Percentiles rank a stretch among this genome's conserved stretches.
Conservation (phyloP, 208 protist species). For the Leptomonas pyrrhocoris region DNA sequence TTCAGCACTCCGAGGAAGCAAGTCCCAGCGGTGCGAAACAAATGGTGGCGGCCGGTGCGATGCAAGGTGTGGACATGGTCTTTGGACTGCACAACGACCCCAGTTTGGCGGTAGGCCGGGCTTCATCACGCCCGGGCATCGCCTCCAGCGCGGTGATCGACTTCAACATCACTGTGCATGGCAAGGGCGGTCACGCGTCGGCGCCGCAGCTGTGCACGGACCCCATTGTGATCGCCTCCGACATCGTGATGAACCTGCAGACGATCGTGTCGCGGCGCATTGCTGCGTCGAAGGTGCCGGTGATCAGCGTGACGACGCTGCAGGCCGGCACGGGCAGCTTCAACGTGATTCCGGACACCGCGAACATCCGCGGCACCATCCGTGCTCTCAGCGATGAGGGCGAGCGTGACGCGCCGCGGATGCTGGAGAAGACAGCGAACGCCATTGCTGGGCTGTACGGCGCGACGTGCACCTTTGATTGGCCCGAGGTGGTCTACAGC, state of each 20-base stretch:
- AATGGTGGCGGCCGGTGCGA: constrained; percentile 48
- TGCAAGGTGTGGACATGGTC: constrained; percentile 58
- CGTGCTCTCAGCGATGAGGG: constrained; percentile 52
- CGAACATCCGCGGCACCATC: constrained; percentile 56
- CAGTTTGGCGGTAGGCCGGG: constrained; percentile 17
- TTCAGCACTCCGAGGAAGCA: constrained; percentile 74
- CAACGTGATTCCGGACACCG: constrained; percentile 62
- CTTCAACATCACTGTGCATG: constrained; percentile 66
- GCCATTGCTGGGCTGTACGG: constrained; percentile 53
- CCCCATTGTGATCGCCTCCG: constrained; percentile 59
- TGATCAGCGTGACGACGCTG: constrained; percentile 62
- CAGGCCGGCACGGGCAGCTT: constrained; percentile 47
- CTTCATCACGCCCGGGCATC: constrained; percentile 29
- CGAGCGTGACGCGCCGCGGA: constrained; percentile 34
- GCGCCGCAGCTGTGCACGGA: constrained; percentile 61
- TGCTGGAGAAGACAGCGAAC: constrained; percentile 56
- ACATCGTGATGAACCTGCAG: constrained; percentile 59
- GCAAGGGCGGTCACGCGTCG: constrained; percentile 62
- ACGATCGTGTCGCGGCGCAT: constrained; percentile 64
- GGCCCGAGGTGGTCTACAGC: constrained; percentile 43
- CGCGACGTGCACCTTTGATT: constrained; percentile 25
- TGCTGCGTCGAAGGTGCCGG: constrained; percentile 45
- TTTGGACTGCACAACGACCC: constrained; percentile 57
- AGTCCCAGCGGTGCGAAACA: constrained; percentile 52
- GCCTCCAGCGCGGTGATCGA: constrained; percentile 55